Evolutionary conservation across 192 early-diverging fungal species (phyloP).

Genomic region (Rhizoclosmatium globosum): DNA sequence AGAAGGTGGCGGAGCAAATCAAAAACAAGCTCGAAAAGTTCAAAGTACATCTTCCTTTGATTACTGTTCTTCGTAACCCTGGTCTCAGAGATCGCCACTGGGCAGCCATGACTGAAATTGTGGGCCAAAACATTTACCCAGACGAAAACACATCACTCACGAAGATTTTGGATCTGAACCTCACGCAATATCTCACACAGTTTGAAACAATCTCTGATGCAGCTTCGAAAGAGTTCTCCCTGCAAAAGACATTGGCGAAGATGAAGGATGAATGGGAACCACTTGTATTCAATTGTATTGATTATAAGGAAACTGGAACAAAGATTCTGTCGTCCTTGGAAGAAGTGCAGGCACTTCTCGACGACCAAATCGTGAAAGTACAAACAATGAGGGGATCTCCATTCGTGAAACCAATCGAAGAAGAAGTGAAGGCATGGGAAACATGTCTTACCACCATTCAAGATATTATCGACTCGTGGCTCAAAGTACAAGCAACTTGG

Average conservation of each 20-base stretch:
- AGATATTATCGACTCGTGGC: constrained; percentile 69
- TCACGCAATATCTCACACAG: constrained; percentile 53
- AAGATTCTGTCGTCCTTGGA: constrained; percentile 66
- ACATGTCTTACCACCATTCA: constrained; percentile 59
- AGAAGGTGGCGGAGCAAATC: constrained; percentile 67
- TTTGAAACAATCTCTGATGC: constrained; percentile 68
- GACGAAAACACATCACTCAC: constrained; percentile 62
- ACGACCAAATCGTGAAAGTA: constrained; percentile 71
- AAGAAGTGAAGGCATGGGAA: constrained; percentile 66
- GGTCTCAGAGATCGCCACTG: constrained; percentile 65
- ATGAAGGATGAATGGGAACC: constrained; percentile 70
- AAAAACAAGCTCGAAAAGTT: constrained; percentile 70
- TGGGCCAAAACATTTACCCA: constrained; percentile 61
- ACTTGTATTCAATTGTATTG: constrained; percentile 60
- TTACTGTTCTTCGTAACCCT: constrained; percentile 63
- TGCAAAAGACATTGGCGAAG: constrained; percentile 63
- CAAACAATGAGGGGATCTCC: constrained; percentile 67
- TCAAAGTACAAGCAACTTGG: constrained; percentile 69
- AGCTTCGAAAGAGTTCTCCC: constrained; percentile 65
- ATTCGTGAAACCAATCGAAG: constrained; percentile 71
- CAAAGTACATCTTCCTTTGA: constrained; percentile 60
- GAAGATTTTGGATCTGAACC: constrained; percentile 62
- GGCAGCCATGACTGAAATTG: constrained; percentile 60
- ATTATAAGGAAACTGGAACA: constrained; percentile 69
- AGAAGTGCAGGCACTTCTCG: constrained; percentile 66